phyloP scores from a whole-genome alignment of 495 filamentous ascomycete genomes.

The Tuber aestivum region DNA sequence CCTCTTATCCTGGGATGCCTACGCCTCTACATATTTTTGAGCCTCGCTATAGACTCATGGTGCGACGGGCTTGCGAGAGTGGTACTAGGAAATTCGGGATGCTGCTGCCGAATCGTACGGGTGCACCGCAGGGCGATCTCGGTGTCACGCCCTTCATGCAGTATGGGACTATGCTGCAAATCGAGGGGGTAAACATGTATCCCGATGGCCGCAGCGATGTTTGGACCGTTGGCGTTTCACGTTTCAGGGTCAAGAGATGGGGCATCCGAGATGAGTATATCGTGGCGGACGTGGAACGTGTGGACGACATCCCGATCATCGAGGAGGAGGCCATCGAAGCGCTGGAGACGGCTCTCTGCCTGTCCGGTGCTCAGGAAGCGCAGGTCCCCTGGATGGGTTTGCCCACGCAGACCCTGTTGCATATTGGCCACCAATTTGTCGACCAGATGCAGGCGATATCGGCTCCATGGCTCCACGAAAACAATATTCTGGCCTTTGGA shows the following conservation, averaged over 20 bases:
- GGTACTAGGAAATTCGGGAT: slow-evolving; percentile 74
- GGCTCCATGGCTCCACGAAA: slow-evolving; percentile 65
- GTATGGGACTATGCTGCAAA: slow-evolving; percentile 70
- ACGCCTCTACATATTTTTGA: slow-evolving; percentile 89
- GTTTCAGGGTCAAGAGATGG: slow-evolving; percentile 64
- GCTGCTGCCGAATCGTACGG: slow-evolving; percentile 61
- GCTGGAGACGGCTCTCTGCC: slow-evolving; percentile 27
- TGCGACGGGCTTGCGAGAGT: slow-evolving; percentile 65
- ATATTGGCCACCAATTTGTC: slow-evolving; percentile 60
- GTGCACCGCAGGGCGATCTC: slow-evolving; percentile 54
- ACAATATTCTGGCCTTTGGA: slow-evolving; percentile 68
- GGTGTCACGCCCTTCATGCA: slow-evolving; percentile 57
- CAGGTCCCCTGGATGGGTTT: slow-evolving; percentile 50
- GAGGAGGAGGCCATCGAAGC: slow-evolving; percentile 63
- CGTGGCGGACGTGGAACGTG: slow-evolving; percentile 63
- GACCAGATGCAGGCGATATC: slow-evolving; percentile 57
- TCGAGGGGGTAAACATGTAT: slow-evolving; percentile 64
- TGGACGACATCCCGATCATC: slow-evolving; percentile 72
- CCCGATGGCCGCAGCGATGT: slow-evolving; percentile 75
- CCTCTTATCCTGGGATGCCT: slow-evolving; percentile 74
- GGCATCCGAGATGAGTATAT: slow-evolving; percentile 67
- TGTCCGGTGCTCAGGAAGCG: slow-evolving; percentile 6
- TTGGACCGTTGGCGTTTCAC: slow-evolving; percentile 65
- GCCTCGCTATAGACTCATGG: slow-evolving; percentile 81
- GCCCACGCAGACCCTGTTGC: slow-evolving; percentile 64